Conservation (phyloP, 768 basidiomycete genomes). For the Boletus edulis region DNA sequence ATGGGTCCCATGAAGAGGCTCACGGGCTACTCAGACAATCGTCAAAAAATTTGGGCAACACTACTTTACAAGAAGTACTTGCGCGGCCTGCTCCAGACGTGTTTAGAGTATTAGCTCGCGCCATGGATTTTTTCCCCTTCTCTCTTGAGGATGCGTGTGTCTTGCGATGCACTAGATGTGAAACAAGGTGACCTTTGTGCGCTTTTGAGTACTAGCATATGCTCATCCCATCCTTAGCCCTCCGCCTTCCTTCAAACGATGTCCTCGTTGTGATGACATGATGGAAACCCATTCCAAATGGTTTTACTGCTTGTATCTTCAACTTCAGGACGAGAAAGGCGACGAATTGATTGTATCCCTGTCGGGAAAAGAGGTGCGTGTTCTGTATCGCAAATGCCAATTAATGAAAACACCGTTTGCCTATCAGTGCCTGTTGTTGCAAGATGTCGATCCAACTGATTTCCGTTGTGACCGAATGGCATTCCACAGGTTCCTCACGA, state of each 20-base stretch:
- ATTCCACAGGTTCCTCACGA: conserved; percentile 36
- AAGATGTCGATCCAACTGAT: conserved; percentile 43
- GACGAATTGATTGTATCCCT: conserved; percentile 44
- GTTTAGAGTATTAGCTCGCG: conserved; percentile 47
- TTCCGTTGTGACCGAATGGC: conserved; percentile 40
- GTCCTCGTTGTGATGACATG: conserved; percentile 52
- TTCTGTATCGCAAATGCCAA: not conserved
- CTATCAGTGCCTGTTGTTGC: conserved; percentile 42
- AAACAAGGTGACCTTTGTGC: conserved; percentile 39
- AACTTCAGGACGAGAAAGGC: conserved; percentile 49
- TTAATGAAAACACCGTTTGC: not conserved
- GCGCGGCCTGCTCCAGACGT: conserved; percentile 31
- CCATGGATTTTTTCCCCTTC: conserved; percentile 56
- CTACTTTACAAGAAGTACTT: conserved; percentile 39
- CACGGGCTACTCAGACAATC: not conserved
- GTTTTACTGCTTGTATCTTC: conserved; percentile 48
- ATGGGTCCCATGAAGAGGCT: conserved; percentile 1
- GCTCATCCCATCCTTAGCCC: conserved; percentile 36
- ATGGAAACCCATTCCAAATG: conserved; percentile 48
- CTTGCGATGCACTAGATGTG: conserved; percentile 52
- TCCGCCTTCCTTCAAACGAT: conserved; percentile 39
- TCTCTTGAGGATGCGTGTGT: conserved; percentile 46
- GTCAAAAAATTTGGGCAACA: not conserved
- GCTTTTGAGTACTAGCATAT: not conserved
- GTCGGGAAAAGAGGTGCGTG: conserved; percentile 44